A percentile compares a stretch with the other conserved stretches of the same genome.
These are phyloP conservation scores for Drechslerella dactyloides DNA, from an alignment of 2,329 filamentous ascomycete species.

Conservation along the genomic window DNA sequence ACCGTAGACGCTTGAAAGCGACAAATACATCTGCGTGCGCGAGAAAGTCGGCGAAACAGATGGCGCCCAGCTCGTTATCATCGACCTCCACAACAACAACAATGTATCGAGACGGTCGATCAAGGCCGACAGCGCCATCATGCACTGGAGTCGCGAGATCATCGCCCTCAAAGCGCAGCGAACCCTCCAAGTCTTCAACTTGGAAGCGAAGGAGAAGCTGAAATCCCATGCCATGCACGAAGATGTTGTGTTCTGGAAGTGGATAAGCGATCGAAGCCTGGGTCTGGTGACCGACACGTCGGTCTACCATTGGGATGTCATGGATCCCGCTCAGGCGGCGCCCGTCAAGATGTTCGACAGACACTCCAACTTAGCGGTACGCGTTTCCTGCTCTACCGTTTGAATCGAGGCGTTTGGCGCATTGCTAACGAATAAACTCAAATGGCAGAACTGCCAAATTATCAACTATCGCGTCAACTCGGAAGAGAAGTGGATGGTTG, in stretches of 20 bases:
- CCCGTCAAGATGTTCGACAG: slow-evolving; percentile 94
- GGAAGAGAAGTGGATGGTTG: slow-evolving; percentile 97
- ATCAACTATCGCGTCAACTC: slow-evolving; percentile 98
- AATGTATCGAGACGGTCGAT: slow-evolving; percentile 93
- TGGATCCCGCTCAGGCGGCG: slow-evolving; percentile 77
- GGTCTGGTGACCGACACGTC: slow-evolving; percentile 88
- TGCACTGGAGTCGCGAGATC: slow-evolving; percentile 96
- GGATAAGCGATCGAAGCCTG: slow-evolving; percentile 87
- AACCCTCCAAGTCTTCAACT: slow-evolving; percentile 97
- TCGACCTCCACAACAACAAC: slow-evolving; percentile 97
- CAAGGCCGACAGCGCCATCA: slow-evolving; percentile 99
- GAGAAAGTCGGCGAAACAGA: slow-evolving; percentile 78
- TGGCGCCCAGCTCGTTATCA: slow-evolving; percentile 85
- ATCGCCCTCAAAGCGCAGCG: slow-evolving; percentile 95
- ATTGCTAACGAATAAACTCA: slow-evolving; percentile 7
- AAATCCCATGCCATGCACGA: slow-evolving; percentile 97
- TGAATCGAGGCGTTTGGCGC: background rate
- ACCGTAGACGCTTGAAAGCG: slow-evolving; percentile 90
- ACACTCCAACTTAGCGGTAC: slow-evolving; percentile 83
- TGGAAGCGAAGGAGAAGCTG: slow-evolving; percentile 89
- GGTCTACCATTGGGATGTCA: slow-evolving; percentile 98
- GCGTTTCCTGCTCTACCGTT: slow-evolving; percentile 56
- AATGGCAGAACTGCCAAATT: slow-evolving; percentile 88
- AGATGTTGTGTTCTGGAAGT: slow-evolving; percentile 99
- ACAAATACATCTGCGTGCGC: slow-evolving; percentile 93